A percentile compares a stretch with the other conserved stretches of the same genome.
Evolutionary conservation across 2,329 filamentous ascomycete genomes (phyloP).

Genomic region (Teratosphaeria epicoccoides): DNA sequence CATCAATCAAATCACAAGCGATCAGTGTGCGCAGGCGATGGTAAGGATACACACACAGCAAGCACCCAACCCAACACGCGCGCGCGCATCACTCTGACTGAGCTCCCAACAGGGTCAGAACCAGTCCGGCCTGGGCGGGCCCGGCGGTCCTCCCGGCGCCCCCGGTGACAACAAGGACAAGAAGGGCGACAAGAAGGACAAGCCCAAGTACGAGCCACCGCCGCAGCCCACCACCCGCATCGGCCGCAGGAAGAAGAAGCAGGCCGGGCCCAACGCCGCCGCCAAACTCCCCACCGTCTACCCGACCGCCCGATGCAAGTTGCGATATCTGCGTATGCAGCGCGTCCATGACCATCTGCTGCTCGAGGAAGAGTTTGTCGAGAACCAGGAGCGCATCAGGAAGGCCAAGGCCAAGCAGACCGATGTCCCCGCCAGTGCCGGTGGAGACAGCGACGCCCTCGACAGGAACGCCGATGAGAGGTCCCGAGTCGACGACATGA

Average conservation of each 20-base stretch:
- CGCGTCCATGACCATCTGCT: conserved; percentile 94
- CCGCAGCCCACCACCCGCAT: conserved; percentile 93
- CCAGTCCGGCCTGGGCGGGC: conserved; percentile 70
- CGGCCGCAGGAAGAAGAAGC: conserved; percentile 97
- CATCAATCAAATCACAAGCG: not conserved
- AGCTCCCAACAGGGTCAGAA: conserved; percentile 55
- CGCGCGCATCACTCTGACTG: conserved; percentile 2
- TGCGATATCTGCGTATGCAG: conserved; percentile 95
- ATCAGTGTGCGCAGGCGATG: not conserved
- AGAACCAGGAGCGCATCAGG: conserved; percentile 93
- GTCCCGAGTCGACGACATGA: conserved; percentile 92
- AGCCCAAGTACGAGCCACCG: conserved; percentile 99
- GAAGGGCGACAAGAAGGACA: conserved; percentile 86
- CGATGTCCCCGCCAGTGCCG: conserved; percentile 45
- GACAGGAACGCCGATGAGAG: conserved; percentile 93
- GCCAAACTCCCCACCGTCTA: conserved; percentile 91
- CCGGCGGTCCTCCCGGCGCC: conserved; percentile 46
- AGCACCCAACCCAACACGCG: conserved; percentile 1
- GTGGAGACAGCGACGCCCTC: conserved; percentile 60
- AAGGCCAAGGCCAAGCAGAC: conserved; percentile 80
- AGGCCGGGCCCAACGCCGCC: conserved; percentile 81
- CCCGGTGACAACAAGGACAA: conserved; percentile 72
- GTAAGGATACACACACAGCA: not conserved
- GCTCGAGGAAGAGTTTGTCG: conserved; percentile 95
- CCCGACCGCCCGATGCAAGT: conserved; percentile 93